phyloP scores from a whole-genome alignment of 2,329 filamentous ascomycete genomes.

The Basipetospora chlamydospora region DNA sequence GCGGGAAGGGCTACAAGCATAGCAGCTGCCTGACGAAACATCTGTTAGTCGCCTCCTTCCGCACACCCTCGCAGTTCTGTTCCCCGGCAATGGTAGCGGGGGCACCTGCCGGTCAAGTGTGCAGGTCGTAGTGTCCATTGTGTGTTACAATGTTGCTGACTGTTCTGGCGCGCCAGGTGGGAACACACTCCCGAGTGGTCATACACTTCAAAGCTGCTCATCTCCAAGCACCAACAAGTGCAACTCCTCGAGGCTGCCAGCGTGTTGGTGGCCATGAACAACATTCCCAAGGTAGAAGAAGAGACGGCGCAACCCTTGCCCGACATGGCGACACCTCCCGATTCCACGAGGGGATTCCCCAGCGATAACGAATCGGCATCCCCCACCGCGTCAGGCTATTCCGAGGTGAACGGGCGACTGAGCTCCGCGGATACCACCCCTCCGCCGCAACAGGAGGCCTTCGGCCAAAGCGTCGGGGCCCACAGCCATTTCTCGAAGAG shows the following conservation, averaged over 20 bases:
- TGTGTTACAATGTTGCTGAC: slow-evolving; percentile 4
- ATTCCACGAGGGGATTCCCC: slow-evolving; percentile 51
- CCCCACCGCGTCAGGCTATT: slow-evolving; percentile 66
- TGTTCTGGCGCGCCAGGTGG: slow-evolving; percentile 51
- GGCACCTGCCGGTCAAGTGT: too few relatives aligned
- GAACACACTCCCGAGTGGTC: slow-evolving; percentile 98
- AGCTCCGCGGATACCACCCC: slow-evolving; percentile 91
- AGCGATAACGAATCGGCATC: slow-evolving; percentile 76
- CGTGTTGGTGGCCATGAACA: slow-evolving; percentile 86
- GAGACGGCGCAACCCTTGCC: slow-evolving; percentile 23
- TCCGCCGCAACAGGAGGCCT: slow-evolving; percentile 59
- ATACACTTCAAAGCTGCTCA: slow-evolving; percentile 89
- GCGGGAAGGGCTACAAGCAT: slow-evolving; percentile 99
- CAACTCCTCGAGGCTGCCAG: slow-evolving; percentile 93
- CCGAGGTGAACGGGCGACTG: slow-evolving; percentile 59
- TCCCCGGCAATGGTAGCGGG: too few relatives aligned
- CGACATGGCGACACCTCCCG: slow-evolving; percentile 44
- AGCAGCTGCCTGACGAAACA: slow-evolving; percentile 99
- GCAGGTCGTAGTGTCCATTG: too few relatives aligned
- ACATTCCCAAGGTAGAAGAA: slow-evolving; percentile 11
- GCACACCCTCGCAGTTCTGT: slow-evolving; percentile 2
- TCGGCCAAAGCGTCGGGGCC: slow-evolving; percentile 34
- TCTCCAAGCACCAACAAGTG: slow-evolving; percentile 98
- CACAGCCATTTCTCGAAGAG: slow-evolving; percentile 39
- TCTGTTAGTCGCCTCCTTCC: slow-evolving; percentile 67